Conservation (phyloP, 768 basidiomycete genomes). For the Ramaria sp. region DNA sequence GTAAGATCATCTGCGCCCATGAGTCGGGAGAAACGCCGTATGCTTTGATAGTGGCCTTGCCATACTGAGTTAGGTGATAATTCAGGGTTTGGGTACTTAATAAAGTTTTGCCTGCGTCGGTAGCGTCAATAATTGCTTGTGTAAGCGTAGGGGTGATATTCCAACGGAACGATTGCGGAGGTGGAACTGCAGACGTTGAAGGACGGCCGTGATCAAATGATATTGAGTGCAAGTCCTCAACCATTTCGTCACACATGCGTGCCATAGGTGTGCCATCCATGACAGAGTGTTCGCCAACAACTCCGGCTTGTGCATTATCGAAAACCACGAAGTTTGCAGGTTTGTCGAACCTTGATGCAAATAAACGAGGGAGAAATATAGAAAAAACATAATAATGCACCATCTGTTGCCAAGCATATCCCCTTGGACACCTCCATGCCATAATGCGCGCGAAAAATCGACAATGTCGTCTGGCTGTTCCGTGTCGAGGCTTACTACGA, state of each 20-base stretch:
- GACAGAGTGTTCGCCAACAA: slow-evolving; percentile 89
- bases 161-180: slow-evolving; percentile 53
- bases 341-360: slow-evolving; percentile 61
- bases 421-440: slow-evolving; percentile 65
- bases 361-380: not conserved
- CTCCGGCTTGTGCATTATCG: slow-evolving; percentile 68
- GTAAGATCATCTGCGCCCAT: slow-evolving; percentile 89
- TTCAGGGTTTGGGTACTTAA: slow-evolving; percentile 52
- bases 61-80: slow-evolving; percentile 62
- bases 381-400: slow-evolving; percentile 13
- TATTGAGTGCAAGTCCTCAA: slow-evolving; percentile 46
- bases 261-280: slow-evolving; percentile 86
- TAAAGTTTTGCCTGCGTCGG: slow-evolving; percentile 43
- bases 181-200: slow-evolving; percentile 10
- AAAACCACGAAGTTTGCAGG: slow-evolving; percentile 80
- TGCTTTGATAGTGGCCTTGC: slow-evolving; percentile 76
- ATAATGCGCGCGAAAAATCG: slow-evolving; percentile 59
- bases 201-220: slow-evolving; percentile 53
- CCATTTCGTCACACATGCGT: slow-evolving; percentile 59
- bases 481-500: slow-evolving; percentile 70
- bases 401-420: slow-evolving; percentile 30
- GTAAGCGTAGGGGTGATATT: slow-evolving; percentile 32
- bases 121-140: slow-evolving; percentile 47
- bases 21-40: slow-evolving; percentile 89
- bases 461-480: slow-evolving; percentile 42